phyloP scores from a whole-genome alignment of 2,329 filamentous ascomycete species.

The Aspergillus ibericus region DNA sequence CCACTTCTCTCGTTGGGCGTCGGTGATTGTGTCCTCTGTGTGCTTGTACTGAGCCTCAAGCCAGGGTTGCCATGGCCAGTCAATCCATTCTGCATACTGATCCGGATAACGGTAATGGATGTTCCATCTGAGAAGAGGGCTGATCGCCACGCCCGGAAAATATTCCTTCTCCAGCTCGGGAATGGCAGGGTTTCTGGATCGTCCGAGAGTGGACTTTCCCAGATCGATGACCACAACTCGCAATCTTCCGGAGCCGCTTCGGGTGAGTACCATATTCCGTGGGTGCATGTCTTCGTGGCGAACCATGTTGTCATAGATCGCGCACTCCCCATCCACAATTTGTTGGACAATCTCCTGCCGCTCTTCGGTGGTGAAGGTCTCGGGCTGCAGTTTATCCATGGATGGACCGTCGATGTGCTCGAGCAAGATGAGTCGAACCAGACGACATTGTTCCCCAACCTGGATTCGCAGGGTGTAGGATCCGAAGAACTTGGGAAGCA shows the following conservation, averaged over 20 bases:
- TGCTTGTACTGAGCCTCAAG: constrained; percentile 3
- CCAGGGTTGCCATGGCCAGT: constrained; percentile 3
- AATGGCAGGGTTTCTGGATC: not conserved
- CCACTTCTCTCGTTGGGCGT: not conserved
- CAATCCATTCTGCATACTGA: not conserved
- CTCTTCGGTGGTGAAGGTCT: not conserved
- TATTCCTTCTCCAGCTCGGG: not conserved
- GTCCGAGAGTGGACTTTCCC: not conserved
- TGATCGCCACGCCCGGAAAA: not conserved
- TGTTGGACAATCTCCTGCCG: not conserved
- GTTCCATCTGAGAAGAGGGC: constrained; percentile 3
- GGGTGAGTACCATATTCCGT: not conserved
- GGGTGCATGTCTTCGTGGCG: not conserved
- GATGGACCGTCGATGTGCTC: not conserved
- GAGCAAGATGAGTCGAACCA: not conserved
- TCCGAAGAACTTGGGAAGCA: not conserved
- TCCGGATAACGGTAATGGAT: not conserved
- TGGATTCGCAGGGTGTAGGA: not conserved
- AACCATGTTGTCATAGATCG: not conserved
- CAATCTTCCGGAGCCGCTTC: not conserved
- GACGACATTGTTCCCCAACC: not conserved
- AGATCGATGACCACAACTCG: not conserved
- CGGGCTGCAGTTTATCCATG: not conserved
- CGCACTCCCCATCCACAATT: not conserved
- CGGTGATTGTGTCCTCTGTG: not conserved